Evolutionary conservation across 345 rosid species (phyloP).

Genomic region (Gossypium longicalyx): DNA sequence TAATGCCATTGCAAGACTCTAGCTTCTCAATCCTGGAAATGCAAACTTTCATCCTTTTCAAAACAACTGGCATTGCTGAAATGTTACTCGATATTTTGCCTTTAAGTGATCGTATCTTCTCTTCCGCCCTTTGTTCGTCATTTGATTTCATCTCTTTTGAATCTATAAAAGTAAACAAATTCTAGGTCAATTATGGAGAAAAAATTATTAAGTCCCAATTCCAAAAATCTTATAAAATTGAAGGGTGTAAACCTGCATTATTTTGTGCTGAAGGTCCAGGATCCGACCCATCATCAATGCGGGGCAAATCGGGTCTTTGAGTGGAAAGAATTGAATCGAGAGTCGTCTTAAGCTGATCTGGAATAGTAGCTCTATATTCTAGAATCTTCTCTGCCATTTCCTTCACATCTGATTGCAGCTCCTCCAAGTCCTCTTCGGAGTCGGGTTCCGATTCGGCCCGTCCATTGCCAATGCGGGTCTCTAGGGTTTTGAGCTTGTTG

Average conservation of each 20-base stretch:
- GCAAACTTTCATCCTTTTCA: conserved; percentile 57
- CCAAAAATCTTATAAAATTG: conserved; percentile 19
- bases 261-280: conserved; percentile 30
- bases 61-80: conserved; percentile 39
- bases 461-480: background rate
- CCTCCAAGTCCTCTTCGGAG: conserved; percentile 41
- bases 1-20: conserved; percentile 33
- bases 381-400: conserved; percentile 59
- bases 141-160: conserved; percentile 19
- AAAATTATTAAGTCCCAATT: background rate
- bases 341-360: conserved; percentile 43
- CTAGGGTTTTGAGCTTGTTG: conserved; percentile 13
- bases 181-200: background rate
- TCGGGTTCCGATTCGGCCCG: conserved; percentile 24
- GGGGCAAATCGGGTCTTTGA: conserved; percentile 32
- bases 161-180: conserved; percentile 12
- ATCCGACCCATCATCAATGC: conserved; percentile 26
- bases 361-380: conserved; percentile 54
- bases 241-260: conserved; percentile 33
- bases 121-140: conserved; percentile 27
- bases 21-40: conserved; percentile 45
- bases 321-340: conserved; percentile 21
- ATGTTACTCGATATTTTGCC: conserved; percentile 41
- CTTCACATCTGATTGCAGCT: conserved; percentile 52
- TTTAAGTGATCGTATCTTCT: conserved; percentile 41